Evolutionary conservation across 202 grass and related monocot species (phyloP), one percentile per base, ranked within the genome.

Genomic region (Alloteropsis angusta): DNA sequence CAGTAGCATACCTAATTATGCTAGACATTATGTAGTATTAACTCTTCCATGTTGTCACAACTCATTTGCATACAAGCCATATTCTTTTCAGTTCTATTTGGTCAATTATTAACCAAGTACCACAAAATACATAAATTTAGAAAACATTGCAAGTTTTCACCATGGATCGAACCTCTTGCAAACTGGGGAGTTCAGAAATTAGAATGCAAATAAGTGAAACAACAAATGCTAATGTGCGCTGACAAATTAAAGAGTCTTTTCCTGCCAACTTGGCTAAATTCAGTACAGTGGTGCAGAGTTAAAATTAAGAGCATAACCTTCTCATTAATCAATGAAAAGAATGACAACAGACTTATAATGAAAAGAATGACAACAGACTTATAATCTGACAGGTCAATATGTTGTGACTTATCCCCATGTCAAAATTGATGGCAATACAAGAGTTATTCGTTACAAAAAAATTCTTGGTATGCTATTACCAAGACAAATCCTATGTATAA

Each of bases 401-500:
- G 43, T 82, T 52, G 15, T 66, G 79, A 53, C 66, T 70, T 65
- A 74, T 80, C 65, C 39, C 80, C 79, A 83, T 72, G 68, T n/a
- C 41, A 83, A 83, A 79, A 86, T 64, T 81, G 60, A 48, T 50
- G 26, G 72, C 76, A 45, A 66, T 77, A 84, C 68, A 89, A 74
- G 35, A 65, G 61, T 85, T 78, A 87, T 85, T 77, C 73, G 64
- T 82, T 83, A 78, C 36, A 84, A 57, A 90, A 90, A 77, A 76
- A 90, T 21, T 38, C 68, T 68, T 83, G 87, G 67, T 78, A 74
- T 68, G 60, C 63, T 84, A 69, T 67, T 70, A 79, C 85, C 72
- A 87, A 84, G 71, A 87, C 23, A 81, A 78, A 81, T 56, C 49
- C 57, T 82, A 84, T 67, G 80, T 73, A 81, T 74, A 66, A 85